phyloP scores from a whole-genome alignment of 805 yeast species.

The Candida stauntonica region DNA sequence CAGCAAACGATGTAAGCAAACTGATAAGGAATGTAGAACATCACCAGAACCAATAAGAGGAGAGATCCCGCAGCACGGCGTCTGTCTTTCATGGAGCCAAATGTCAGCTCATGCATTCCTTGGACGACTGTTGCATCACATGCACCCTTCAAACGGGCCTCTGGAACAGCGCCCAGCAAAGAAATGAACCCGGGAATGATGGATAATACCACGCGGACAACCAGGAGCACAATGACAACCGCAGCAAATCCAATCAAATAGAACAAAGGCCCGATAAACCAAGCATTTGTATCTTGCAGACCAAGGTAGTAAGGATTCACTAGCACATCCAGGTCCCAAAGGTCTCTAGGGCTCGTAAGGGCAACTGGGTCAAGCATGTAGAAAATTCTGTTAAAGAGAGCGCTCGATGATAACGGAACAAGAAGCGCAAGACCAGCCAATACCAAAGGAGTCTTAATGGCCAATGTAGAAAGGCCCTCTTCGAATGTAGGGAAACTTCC shows the following conservation, averaged over 20 bases:
- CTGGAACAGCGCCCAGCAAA: not conserved
- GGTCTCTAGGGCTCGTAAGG: constrained; percentile 40
- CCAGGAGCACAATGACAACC: constrained; percentile 34
- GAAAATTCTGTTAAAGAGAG: constrained; percentile 35
- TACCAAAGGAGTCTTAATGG: constrained; percentile 27
- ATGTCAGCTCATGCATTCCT: constrained; percentile 3
- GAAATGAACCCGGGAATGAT: constrained; percentile 1
- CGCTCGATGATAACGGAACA: constrained; percentile 35
- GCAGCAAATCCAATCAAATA: constrained; percentile 41
- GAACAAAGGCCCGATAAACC: constrained; percentile 58
- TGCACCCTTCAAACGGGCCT: not conserved
- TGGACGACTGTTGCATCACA: not conserved
- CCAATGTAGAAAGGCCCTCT: constrained; percentile 39
- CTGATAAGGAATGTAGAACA: constrained; percentile 75
- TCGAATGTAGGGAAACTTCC: constrained; percentile 41
- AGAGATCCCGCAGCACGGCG: constrained; percentile 18
- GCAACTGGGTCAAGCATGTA: constrained; percentile 51
- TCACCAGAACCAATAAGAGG: constrained; percentile 41
- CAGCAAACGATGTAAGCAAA: constrained; percentile 63
- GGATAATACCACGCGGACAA: constrained; percentile 3
- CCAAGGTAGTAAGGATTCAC: constrained; percentile 67
- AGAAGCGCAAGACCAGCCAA: constrained; percentile 31
- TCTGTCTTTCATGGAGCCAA: constrained; percentile 8
- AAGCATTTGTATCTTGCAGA: constrained; percentile 48
- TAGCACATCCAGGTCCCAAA: constrained; percentile 38